A percentile compares a stretch with the other conserved stretches of the same genome.
phyloP scores from a whole-genome alignment of 768 basidiomycete genomes.

The Lentinula lateritia region DNA sequence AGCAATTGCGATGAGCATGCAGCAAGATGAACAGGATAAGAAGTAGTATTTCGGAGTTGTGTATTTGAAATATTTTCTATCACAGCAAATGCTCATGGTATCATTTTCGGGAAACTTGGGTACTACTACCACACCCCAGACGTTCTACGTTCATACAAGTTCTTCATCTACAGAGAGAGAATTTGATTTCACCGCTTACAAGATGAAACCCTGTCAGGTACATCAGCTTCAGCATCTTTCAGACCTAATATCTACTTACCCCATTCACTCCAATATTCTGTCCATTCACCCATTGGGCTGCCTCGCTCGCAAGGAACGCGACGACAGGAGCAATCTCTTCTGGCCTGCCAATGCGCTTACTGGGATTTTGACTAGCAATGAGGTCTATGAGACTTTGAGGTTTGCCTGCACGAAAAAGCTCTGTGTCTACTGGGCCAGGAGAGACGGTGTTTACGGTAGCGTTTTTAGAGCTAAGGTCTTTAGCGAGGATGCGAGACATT shows the following conservation, averaged over 20 bases:
- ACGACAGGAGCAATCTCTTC: conserved; percentile 53
- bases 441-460: conserved; percentile 56
- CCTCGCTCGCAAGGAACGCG: conserved; percentile 45
- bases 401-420: conserved; percentile 53
- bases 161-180: too few relatives aligned
- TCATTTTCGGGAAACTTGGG: neutral
- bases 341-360: conserved; percentile 37
- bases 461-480: conserved; percentile 45
- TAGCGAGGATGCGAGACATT: conserved; percentile 50
- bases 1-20: conserved; percentile 94
- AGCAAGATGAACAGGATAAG: conserved; percentile 48
- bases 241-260: conserved; percentile 26
- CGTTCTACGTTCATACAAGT: neutral
- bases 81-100: conserved; percentile 8
- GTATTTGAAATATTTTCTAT: conserved; percentile 19
- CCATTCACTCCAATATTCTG: conserved; percentile 53
- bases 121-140: too few relatives aligned
- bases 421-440: conserved; percentile 51
- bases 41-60: conserved; percentile 8
- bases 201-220: too few relatives aligned
- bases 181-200: neutral
- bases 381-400: conserved; percentile 36
- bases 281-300: conserved; percentile 53
- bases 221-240: neutral
- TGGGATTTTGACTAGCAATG: conserved; percentile 41